Evolutionary conservation across 148 eudicot species (phyloP).

Genomic region (Rhododendron simsii): DNA sequence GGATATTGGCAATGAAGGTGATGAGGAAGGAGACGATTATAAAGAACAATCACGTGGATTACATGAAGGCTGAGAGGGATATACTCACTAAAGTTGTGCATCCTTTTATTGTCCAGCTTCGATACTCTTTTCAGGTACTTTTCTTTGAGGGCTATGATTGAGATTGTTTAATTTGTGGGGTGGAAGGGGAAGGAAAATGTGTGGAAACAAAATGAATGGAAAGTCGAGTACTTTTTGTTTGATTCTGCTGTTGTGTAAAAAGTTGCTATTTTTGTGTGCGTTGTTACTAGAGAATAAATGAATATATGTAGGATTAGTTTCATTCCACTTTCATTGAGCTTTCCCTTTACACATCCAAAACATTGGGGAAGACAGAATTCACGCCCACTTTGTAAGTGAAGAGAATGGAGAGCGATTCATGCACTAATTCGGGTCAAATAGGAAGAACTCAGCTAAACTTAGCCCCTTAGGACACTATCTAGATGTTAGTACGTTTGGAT

Average conservation of each 20-base stretch:
- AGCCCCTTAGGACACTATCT: not conserved
- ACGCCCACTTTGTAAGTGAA: too few relatives aligned
- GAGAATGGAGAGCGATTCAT: too few relatives aligned
- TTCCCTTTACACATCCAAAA: not conserved
- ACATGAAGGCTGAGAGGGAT: constrained; percentile 95
- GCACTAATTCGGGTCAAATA: not conserved
- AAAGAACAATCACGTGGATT: constrained; percentile 89
- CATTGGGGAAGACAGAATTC: too few relatives aligned
- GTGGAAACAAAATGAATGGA: not conserved
- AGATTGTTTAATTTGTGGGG: not conserved
- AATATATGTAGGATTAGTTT: not conserved
- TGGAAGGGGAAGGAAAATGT: not conserved
- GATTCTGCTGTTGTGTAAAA: not conserved
- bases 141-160: not conserved
- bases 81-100: constrained; percentile 83
- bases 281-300: not conserved
- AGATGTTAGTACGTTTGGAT: not conserved
- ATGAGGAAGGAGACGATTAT: constrained; percentile 81
- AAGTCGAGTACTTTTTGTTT: not conserved
- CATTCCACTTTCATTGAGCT: not conserved
- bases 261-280: not conserved
- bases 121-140: constrained; percentile 82
- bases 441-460: not conserved
- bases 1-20: constrained; percentile 81
- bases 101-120: constrained; percentile 84